These are phyloP conservation scores for Euphorbia schlechtendalii DNA, from an alignment of 441 rosid genomes.

Conservation along the genomic window DNA sequence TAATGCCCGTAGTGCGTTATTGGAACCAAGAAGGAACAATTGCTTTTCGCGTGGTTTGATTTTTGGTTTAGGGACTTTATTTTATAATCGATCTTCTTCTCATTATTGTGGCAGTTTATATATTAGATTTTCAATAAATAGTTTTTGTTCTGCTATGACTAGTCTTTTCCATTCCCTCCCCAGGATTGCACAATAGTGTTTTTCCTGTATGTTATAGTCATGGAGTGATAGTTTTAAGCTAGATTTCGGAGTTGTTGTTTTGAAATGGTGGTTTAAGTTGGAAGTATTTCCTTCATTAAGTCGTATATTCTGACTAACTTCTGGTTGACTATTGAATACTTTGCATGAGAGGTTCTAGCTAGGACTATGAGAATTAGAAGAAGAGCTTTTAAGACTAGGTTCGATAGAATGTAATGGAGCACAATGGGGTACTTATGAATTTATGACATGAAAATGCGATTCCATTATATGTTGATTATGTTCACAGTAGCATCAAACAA, in stretches of 20 bases:
- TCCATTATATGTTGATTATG: no score
- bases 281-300: background rate
- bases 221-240: no score
- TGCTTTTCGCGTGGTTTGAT: background rate
- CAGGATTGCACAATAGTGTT: background rate
- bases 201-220: background rate
- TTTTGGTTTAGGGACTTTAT: background rate
- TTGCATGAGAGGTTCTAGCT: constrained; percentile 1
- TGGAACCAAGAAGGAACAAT: background rate
- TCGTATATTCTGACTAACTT: background rate
- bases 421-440: no score
- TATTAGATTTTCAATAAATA: background rate
- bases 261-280: background rate
- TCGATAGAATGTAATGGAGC: background rate
- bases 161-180: background rate
- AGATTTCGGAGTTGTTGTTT: background rate
- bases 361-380: background rate
- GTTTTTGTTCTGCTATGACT: background rate
- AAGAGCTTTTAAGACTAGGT: background rate
- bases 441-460: no score
- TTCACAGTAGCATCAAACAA: no score
- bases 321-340: background rate
- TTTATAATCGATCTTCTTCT: background rate
- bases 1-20: no score
- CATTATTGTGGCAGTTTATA: background rate